Evolutionary conservation across 495 filamentous ascomycete species (phyloP), one percentile per base, ranked within the genome.

Genomic region (Antarctomyces pellizariae): DNA sequence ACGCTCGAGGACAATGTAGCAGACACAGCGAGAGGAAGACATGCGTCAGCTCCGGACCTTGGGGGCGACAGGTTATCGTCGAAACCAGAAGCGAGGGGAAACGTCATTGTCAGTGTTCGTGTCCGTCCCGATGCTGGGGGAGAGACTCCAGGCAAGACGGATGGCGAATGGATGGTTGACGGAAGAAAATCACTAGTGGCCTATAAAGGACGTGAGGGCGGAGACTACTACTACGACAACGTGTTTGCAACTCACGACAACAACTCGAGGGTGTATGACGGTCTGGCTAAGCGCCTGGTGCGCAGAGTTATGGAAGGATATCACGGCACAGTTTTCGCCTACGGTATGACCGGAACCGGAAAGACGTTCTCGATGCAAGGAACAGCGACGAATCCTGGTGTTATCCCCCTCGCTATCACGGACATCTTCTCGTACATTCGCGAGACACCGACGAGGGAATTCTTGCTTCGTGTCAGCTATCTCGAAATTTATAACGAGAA

Each of bases 311-410:
- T 97, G 86, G 84, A 97, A 56, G 86, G 86, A 16, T 97, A 95
- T 41, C 84, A 95, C 44, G 86, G 83, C 30, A 97, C 86, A 1
- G 86, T 97, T 9, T 97, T 97, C 41, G 86, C 86, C 11, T 97
- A 97, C 49, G 86, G 86, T 41, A 93, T 95, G 89, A 97, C 86
- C 13, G 86, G 86, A 21, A 97, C 86, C 2, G 86, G 86, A 22
- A 97, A 97, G 48, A 97, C 86, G 6, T 97, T 93, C 38, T 92
- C 83, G 24, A 97, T 97, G 86, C 86, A 97, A 49, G 86, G 86
- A 32, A 97, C 86, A 13, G 82, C 86, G 25, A 79, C 75, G 3
- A 89, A 75, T n/a, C 86, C 86, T 2, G 86, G 86, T 47, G 86
- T 97, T 16, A 97, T 97, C 25, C 86, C 86, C 6, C 58, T 97